A percentile compares a stretch with the other conserved stretches of the same genome.
phyloP scores from a whole-genome alignment of 441 rosid species.

The Populus trichocarpa region DNA sequence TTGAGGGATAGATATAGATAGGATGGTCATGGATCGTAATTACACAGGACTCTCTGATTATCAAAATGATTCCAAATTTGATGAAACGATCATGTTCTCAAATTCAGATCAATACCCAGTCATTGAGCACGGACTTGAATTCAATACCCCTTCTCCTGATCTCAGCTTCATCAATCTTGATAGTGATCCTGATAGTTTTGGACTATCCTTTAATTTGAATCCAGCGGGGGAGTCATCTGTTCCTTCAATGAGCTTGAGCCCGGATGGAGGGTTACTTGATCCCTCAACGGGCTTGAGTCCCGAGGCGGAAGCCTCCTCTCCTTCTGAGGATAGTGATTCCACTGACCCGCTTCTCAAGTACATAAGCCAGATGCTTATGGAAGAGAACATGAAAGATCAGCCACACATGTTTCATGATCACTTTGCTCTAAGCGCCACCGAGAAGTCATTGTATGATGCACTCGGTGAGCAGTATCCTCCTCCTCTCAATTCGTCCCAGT shows the following conservation, averaged over 20 bases:
- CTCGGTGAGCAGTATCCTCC: slow-evolving; percentile 42
- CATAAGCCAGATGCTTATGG: slow-evolving; percentile 77
- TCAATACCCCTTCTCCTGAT: slow-evolving; percentile 30
- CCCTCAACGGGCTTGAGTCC: slow-evolving; percentile 26
- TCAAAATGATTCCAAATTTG: slow-evolving; percentile 22
- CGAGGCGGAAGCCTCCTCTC: slow-evolving; percentile 33
- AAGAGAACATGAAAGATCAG: slow-evolving; percentile 61
- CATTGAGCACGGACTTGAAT: slow-evolving; percentile 26
- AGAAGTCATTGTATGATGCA: slow-evolving; percentile 59
- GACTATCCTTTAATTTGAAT: slow-evolving; percentile 18
- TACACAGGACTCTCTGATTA: slow-evolving; percentile 30
- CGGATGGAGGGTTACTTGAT: slow-evolving; percentile 16
- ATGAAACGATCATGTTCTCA: slow-evolving; percentile 23
- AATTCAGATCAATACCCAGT: slow-evolving; percentile 21
- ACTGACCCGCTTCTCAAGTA: slow-evolving; percentile 50
- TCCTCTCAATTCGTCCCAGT: slow-evolving; percentile 19
- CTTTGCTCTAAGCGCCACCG: slow-evolving; percentile 57
- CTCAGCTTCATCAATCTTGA: slow-evolving; percentile 25
- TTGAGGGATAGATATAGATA: slow-evolving; percentile 4
- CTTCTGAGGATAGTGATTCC: slow-evolving; percentile 43
- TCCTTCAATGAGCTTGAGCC: slow-evolving; percentile 16
- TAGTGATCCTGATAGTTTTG: slow-evolving; percentile 20
- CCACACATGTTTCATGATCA: slow-evolving; percentile 60
- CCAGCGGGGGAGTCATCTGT: slow-evolving; percentile 12
- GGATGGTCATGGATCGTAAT: slow-evolving; percentile 34